Evolutionary conservation across 805 yeast species (phyloP).

Genomic region (Debaryomyces prosopidis): DNA sequence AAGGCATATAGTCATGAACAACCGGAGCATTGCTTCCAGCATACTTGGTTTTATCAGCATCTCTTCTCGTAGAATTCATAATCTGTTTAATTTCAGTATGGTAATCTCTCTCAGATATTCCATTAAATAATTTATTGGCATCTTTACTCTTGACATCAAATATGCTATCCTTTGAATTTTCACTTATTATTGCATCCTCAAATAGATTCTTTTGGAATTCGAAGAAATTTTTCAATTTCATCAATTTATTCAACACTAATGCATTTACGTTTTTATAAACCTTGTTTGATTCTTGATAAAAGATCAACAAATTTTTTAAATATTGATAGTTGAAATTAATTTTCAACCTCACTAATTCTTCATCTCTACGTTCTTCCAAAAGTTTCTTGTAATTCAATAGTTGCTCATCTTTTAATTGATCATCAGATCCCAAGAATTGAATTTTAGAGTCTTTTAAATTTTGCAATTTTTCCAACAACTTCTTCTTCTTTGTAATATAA

Average conservation of each 20-base stretch:
- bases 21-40: constrained; percentile 2
- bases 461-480: constrained; percentile 24
- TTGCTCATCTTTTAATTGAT: constrained; percentile 28
- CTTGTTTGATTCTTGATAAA: constrained; percentile 39
- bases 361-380: constrained; percentile 28
- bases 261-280: constrained; percentile 31
- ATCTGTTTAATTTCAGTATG: constrained; percentile 29
- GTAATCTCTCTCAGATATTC: constrained; percentile 30
- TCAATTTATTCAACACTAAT: constrained; percentile 32
- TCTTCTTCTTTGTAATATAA: constrained; percentile 21
- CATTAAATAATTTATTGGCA: constrained; percentile 25
- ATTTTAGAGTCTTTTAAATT: constrained; percentile 26
- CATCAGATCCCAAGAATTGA: constrained; percentile 16
- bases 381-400: constrained; percentile 17
- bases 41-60: background rate
- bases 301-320: constrained; percentile 28
- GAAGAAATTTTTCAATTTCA: constrained; percentile 39
- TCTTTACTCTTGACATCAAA: constrained; percentile 23
- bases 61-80: constrained; percentile 11
- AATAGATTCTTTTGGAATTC: constrained; percentile 35
- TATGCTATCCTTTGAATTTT: constrained; percentile 10
- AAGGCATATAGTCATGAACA: constrained; percentile 45
- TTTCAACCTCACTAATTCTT: constrained; percentile 32
- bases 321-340: constrained; percentile 32
- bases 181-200: constrained; percentile 15